Base-by-base conservation (phyloP, 2,329 filamentous ascomycete species). In the Neospermospora avenae region DNA sequence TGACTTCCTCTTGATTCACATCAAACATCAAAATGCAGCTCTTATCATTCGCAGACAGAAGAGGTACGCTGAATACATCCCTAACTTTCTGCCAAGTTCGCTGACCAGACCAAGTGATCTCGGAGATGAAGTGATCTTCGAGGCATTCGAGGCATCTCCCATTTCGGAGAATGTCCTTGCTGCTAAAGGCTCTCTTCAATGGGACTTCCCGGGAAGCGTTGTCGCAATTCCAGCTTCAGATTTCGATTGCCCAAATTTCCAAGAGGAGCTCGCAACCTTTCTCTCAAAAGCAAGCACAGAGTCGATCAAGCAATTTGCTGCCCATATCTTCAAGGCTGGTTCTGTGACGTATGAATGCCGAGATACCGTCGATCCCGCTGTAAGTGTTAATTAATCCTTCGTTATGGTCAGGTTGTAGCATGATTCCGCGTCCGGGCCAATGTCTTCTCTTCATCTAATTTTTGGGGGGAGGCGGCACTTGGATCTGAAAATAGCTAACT, bases 121-220 rank as follows among this genome's bases (percentile, higher is more conserved):
- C 2, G 46, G 65, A 20, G 28, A 73, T 46, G 20, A 63, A 65
- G 63, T 80, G 65, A 18, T 84, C 58, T 81, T 87, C 49, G 86
- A 89, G 69, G 77, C 77, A 0, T 88, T 88, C 58, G 85, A 89
- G 68, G 76, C 81, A 0, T 85, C 84, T 0, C 75, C 86, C 0
- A 68, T 69, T 0, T 81, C 81, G 1, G 75, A 82, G 45, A 72
- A 77, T 14, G 81, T 86, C 0, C 74, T 87, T 1, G 76, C 77
- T 0, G 72, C 81, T 0, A 71, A 80, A 20, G 77, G 76, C 25
- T 79, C 84, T 1, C 70, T 89, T 0, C 67, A 75, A 58, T 85
- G 85, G 78, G 76, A 81, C 18, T 89, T 89, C 63, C 86, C 86
- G 0, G 83, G 81, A 0, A 73, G 71, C 16, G 78, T 81, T 0